These are phyloP conservation scores for Jaenimonas drosophilae DNA, from an alignment of 208 protist genomes.

Conservation along the genomic window DNA sequence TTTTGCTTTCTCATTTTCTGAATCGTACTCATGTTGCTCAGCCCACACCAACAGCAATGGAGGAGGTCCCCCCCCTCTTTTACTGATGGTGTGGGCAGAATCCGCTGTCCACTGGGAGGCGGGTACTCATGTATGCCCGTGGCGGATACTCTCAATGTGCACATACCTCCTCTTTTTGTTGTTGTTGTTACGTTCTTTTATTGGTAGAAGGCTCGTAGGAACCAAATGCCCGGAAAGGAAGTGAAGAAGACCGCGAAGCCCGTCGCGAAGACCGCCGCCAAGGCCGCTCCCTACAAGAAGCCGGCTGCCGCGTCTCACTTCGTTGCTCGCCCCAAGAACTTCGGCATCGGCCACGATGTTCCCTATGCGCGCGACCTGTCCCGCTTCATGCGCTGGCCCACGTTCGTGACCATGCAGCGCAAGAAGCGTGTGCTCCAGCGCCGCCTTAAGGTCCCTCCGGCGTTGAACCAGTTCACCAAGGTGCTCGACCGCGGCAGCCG, in stretches of 20 bases:
- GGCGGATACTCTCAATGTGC: not conserved
- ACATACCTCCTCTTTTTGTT: constrained; percentile 5
- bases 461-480: constrained; percentile 88
- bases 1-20: not conserved
- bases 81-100: not conserved
- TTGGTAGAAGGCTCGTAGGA: constrained; percentile 5
- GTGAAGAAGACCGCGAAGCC: constrained; percentile 57
- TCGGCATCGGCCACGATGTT: constrained; percentile 91
- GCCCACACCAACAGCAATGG: not conserved
- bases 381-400: constrained; percentile 98
- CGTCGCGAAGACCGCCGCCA: constrained; percentile 28
- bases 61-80: not conserved
- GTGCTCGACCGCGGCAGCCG: constrained; percentile 90
- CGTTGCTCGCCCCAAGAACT: constrained; percentile 79
- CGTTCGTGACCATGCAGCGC: constrained; percentile 98
- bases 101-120: no score
- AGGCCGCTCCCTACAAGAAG: constrained; percentile 82
- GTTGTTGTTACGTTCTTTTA: constrained; percentile 1
- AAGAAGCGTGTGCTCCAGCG: constrained; percentile 96
- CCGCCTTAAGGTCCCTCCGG: constrained; percentile 95
- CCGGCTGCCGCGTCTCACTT: constrained; percentile 42
- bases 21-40: not conserved
- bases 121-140: not conserved
- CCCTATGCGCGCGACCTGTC: constrained; percentile 94
- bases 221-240: constrained; percentile 79